These are phyloP conservation scores for Sextonia rubra DNA, from an alignment of 164 flowering plant genomes.

Conservation along the genomic window DNA sequence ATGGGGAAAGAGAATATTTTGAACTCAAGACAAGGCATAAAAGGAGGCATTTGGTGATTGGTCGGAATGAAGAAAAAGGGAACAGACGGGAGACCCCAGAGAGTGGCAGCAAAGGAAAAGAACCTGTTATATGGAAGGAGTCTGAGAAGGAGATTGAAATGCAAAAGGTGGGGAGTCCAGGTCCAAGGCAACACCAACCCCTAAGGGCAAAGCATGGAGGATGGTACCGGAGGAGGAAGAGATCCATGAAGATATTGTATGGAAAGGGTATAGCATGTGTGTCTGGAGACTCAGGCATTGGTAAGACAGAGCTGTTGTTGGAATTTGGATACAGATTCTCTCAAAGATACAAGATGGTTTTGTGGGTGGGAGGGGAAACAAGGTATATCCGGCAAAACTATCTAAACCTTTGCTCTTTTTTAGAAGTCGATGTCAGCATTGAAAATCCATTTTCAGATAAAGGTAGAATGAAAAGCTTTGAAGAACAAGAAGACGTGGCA, in stretches of 20 bases:
- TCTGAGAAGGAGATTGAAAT: slow-evolving; percentile 92
- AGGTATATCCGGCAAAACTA: slow-evolving; percentile 84
- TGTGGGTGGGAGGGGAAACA: slow-evolving; percentile 92
- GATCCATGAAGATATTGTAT: slow-evolving; percentile 50
- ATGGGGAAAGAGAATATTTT: slow-evolving; percentile 74
- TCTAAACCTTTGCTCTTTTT: slow-evolving; percentile 66
- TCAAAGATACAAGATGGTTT: slow-evolving; percentile 87
- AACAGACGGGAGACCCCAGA: slow-evolving; percentile 41
- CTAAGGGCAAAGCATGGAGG: slow-evolving; percentile 33
- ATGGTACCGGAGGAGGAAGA: slow-evolving; percentile 47
- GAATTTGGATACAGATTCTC: slow-evolving; percentile 82
- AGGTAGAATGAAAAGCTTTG: slow-evolving; percentile 63
- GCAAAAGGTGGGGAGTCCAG: slow-evolving; percentile 41
- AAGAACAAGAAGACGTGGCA: slow-evolving; percentile 88
- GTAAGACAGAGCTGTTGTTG: slow-evolving; percentile 87
- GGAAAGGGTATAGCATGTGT: slow-evolving; percentile 96
- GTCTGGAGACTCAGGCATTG: slow-evolving; percentile 89
- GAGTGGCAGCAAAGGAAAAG: slow-evolving; percentile 59
- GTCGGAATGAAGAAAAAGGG: slow-evolving; percentile 41
- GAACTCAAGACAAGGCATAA: slow-evolving; percentile 70
- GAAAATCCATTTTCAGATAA: slow-evolving; percentile 50
- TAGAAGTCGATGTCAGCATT: slow-evolving; percentile 78
- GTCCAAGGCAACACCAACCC: slow-evolving; percentile 30
- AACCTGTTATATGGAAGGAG: slow-evolving; percentile 86
- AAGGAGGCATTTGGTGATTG: slow-evolving; percentile 53